These are phyloP conservation scores for Symbiodinium natans DNA, from an alignment of 73 alveolate genomes.

Conservation along the genomic window DNA sequence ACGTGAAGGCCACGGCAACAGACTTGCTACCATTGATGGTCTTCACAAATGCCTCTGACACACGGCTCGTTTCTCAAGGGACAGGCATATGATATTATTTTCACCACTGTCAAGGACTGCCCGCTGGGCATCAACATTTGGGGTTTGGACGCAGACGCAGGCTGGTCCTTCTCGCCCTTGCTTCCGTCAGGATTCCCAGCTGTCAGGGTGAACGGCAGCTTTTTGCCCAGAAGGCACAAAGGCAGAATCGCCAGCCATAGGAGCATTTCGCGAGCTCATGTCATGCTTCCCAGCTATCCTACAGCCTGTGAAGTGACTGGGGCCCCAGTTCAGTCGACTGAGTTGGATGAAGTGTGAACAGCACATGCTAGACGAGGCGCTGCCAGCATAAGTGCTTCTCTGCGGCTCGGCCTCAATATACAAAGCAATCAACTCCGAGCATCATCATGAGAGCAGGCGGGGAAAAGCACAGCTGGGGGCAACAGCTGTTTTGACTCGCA, in stretches of 20 bases:
- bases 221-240: slow-evolving; percentile 23
- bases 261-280: background rate
- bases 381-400: no score
- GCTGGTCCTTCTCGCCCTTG: slow-evolving; percentile 53
- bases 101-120: background rate
- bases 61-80: background rate
- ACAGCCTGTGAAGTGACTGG: no score
- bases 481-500: no score
- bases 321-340: no score
- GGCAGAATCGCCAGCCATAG: slow-evolving; percentile 3
- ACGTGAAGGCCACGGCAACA: slow-evolving; percentile 29
- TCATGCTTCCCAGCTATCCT: background rate
- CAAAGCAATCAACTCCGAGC: no score
- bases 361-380: no score
- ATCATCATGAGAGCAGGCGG: no score
- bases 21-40: background rate
- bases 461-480: no score
- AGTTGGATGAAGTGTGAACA: no score
- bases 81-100: background rate
- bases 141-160: background rate
- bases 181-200: slow-evolving; percentile 46
- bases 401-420: no score
- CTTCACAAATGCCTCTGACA: slow-evolving; percentile 28
- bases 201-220: slow-evolving; percentile 36
- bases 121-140: background rate